phyloP scores from a whole-genome alignment of 1,284 basidiomycete species.

The Sutorius eximius region DNA sequence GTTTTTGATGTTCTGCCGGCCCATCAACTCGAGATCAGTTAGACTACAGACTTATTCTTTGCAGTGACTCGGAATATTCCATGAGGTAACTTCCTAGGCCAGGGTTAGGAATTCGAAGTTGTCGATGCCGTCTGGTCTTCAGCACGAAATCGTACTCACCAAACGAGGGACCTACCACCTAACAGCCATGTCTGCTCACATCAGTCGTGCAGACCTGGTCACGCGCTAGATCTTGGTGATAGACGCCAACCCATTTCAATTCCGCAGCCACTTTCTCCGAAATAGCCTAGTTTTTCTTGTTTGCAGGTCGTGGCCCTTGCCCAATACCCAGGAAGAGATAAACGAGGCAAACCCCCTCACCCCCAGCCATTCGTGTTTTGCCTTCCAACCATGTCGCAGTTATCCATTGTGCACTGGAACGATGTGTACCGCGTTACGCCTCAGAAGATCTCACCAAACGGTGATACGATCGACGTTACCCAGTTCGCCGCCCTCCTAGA shows the following conservation, averaged over 20 bases:
- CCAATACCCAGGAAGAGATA: slow-evolving; percentile 7
- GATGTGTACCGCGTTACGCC: slow-evolving; percentile 76
- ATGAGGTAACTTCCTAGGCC: too few relatives aligned
- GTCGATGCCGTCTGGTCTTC: too few relatives aligned
- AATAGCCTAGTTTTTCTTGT: neutral
- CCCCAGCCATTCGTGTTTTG: neutral
- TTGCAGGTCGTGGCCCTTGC: neutral
- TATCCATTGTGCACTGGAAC: slow-evolving; percentile 62
- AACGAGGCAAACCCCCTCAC: neutral
- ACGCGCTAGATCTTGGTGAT: too few relatives aligned
- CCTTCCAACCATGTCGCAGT: slow-evolving; percentile 22
- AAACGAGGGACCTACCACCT: too few relatives aligned
- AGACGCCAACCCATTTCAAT: neutral
- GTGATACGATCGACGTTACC: slow-evolving; percentile 71
- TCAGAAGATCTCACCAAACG: slow-evolving; percentile 56
- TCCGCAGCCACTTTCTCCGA: neutral
- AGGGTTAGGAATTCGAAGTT: too few relatives aligned
- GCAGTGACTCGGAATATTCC: too few relatives aligned
- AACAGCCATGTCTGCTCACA: too few relatives aligned
- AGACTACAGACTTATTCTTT: too few relatives aligned
- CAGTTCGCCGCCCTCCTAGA: slow-evolving; percentile 69
- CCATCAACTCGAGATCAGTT: too few relatives aligned
- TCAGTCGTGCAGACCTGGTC: too few relatives aligned
- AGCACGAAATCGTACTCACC: too few relatives aligned
- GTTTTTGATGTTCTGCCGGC: too few relatives aligned